A percentile compares a stretch with the other conserved stretches of the same genome.
These are phyloP conservation scores for Suillus subaureus DNA, from an alignment of 768 basidiomycete genomes.

Conservation along the genomic window DNA sequence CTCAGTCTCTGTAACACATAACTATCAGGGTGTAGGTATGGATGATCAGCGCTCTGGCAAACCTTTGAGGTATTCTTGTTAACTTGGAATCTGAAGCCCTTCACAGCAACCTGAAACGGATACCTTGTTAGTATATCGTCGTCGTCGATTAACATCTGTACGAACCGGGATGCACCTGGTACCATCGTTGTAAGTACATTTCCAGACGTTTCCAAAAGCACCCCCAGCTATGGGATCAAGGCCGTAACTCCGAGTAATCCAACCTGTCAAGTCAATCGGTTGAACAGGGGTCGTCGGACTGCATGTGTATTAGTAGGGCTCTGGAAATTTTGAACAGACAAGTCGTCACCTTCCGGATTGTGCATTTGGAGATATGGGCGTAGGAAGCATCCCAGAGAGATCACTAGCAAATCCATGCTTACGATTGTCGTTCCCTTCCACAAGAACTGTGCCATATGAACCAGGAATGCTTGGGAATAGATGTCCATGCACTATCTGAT, in stretches of 20 bases:
- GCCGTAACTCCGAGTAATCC: slow-evolving; percentile 2
- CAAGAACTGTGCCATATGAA: no score
- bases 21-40: background rate
- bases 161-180: background rate
- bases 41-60: background rate
- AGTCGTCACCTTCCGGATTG: background rate
- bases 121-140: background rate
- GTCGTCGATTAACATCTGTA: background rate
- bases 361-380: background rate
- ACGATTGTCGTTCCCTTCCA: background rate
- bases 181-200: slow-evolving; percentile 10
- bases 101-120: slow-evolving; percentile 16
- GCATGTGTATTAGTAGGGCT: background rate
- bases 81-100: slow-evolving; percentile 7
- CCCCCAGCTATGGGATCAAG: slow-evolving; percentile 6
- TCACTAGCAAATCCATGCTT: background rate
- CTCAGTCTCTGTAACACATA: slow-evolving; percentile 15
- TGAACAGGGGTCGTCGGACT: background rate
- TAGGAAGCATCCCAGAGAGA: slow-evolving; percentile 4
- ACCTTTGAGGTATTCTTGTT: slow-evolving; percentile 1
- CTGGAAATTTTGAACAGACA: background rate
- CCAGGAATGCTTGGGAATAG: background rate
- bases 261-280: background rate
- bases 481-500: background rate
- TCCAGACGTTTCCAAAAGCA: slow-evolving; percentile 15